Evolutionary conservation across 768 basidiomycete genomes (phyloP), one percentile per base, ranked within the genome.

Genomic region (Leccinellum rugosiceps): DNA sequence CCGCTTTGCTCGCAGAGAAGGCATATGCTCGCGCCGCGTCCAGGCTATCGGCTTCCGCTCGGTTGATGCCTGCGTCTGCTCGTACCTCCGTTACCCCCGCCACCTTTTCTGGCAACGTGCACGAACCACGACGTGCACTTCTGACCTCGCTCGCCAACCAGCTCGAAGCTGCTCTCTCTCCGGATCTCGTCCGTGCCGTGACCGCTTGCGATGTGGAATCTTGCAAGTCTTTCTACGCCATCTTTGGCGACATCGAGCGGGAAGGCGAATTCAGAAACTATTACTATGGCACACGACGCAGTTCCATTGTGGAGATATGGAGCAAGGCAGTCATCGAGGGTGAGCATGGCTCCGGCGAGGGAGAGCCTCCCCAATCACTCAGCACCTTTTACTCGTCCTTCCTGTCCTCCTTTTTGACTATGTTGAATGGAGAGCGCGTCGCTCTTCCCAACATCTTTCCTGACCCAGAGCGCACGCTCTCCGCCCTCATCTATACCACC

Each of bases 131-230:
- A 23, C 83, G 92, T 35, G 81, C 85, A 3, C 78, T 99, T 31
- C 85, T 98, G 85, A 85, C 94, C 58, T 93, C 87, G 57, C 80
- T 99, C 28, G 94, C 97, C 70, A 98, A 99, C 68, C 91, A 97
- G 71, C 85, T 98, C 48, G 97, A 99, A 75, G 91, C 92, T 1
- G 85, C 90, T 1, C 80, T 96, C 56, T 93, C 91, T 68, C 88
- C 92, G n/a, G 90, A 92, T 2, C 78, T 99, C 50, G 89, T 94
- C 26, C 86, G 88, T 26, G 91, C 93, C 5, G 90, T 98, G 71
- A 88, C 86, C 58, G 78, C 84, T 2, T 83, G 85, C 61, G 93
- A 98, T 69, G 78, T 87, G 35, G 76, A 81, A 13, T 79, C 82
- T 5, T 94, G 92, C 74, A 84, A 84, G 58, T 79, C 80, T 51